Percentiles rank a stretch among this genome's conserved stretches.
These are phyloP conservation scores for Neurospora pannonica DNA, from an alignment of 495 filamentous ascomycete genomes.

Conservation along the genomic window DNA sequence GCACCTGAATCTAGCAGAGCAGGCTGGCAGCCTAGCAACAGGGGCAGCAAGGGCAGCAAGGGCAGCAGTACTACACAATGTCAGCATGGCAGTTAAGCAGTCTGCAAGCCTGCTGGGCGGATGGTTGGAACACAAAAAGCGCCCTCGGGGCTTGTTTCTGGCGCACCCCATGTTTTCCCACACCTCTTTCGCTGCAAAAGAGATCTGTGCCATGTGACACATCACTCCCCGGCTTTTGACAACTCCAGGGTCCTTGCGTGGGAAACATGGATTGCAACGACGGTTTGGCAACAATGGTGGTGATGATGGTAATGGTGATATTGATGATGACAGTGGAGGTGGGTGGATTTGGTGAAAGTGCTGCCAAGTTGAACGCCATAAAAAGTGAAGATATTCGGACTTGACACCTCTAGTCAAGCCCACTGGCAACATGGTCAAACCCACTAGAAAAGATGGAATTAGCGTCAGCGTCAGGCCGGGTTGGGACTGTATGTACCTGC, in stretches of 20 bases:
- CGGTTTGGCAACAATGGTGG: not conserved
- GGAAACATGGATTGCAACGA: not conserved
- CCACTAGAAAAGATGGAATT: not conserved
- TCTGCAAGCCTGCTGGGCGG: conserved; percentile 13
- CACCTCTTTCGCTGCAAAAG: conserved; percentile 11
- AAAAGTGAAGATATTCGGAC: not conserved
- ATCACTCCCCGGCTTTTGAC: conserved; percentile 22
- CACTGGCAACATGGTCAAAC: not conserved
- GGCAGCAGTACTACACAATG: conserved; percentile 9
- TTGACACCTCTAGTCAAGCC: not conserved
- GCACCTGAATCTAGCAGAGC: not conserved
- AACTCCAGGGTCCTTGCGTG: conserved; percentile 10
- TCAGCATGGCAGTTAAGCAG: conserved; percentile 9
- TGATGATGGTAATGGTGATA: not conserved
- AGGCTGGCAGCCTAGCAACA: not conserved
- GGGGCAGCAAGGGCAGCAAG: not conserved
- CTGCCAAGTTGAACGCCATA: not conserved
- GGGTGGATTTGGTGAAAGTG: not conserved
- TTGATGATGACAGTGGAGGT: not conserved
- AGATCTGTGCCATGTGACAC: conserved; percentile 34
- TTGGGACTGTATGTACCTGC: not conserved
- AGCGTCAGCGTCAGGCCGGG: not conserved
- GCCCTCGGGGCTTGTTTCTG: conserved; percentile 15
- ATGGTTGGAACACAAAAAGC: conserved; percentile 16
- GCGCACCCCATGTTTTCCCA: conserved; percentile 21